Evolutionary conservation across 75 land plant genomes (phyloP).

Genomic region (Cupressus sempervirens): DNA sequence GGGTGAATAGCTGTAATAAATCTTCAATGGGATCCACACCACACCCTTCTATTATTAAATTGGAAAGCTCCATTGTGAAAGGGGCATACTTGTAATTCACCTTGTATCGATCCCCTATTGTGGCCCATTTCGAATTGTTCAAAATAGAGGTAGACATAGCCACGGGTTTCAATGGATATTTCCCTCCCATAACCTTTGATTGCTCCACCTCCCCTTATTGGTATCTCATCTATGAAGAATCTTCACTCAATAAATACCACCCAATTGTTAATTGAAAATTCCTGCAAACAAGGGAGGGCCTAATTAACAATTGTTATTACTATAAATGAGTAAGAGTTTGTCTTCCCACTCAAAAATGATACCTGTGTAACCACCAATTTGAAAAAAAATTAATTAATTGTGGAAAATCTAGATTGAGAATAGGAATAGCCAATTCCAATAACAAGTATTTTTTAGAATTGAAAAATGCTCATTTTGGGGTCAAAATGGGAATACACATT

Average conservation of each 20-base stretch:
- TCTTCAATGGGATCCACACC: conserved; percentile 44
- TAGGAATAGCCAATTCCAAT: too few species aligned
- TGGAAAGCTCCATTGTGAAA: conserved; percentile 42
- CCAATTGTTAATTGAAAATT: background rate
- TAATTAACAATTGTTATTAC: too few species aligned
- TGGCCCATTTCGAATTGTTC: conserved; percentile 86
- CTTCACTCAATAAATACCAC: conserved; percentile 35
- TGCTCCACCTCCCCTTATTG: conserved; percentile 64
- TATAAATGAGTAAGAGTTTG: too few species aligned
- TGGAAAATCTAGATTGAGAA: too few species aligned
- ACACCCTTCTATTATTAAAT: conserved; percentile 64
- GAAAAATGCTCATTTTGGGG: too few species aligned
- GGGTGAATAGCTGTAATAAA: too few species aligned
- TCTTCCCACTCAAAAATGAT: too few species aligned
- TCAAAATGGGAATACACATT: too few species aligned
- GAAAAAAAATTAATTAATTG: too few species aligned
- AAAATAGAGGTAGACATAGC: conserved; percentile 73
- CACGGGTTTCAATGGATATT: conserved; percentile 84
- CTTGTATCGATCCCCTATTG: conserved; percentile 57
- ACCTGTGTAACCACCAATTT: too few species aligned
- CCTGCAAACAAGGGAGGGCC: too few species aligned
- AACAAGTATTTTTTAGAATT: too few species aligned
- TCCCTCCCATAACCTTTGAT: conserved; percentile 48
- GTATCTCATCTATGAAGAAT: conserved; percentile 78
- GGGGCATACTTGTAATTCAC: conserved; percentile 73